Evolutionary conservation across 352 stramenopile species (phyloP).

Genomic region (Phytopythium chamaehyphon): DNA sequence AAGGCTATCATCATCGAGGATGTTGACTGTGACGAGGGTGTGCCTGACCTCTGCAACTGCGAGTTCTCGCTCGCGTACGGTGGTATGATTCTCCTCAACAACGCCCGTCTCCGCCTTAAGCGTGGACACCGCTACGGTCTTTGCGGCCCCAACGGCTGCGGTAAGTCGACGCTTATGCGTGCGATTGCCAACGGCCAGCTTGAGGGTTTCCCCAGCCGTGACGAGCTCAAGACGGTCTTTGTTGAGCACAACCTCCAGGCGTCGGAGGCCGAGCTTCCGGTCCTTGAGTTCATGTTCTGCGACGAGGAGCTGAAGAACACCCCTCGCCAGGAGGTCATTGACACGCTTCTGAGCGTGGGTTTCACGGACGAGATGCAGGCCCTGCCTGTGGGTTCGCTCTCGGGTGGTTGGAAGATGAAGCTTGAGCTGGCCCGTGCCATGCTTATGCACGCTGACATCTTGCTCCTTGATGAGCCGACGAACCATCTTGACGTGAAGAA

Average conservation of each 20-base stretch:
- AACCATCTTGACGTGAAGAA: conserved; percentile 94
- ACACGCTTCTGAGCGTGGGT: conserved; percentile 89
- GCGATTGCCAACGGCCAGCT: conserved; percentile 95
- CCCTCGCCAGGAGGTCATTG: conserved; percentile 83
- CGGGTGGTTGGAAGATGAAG: conserved; percentile 96
- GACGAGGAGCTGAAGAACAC: conserved; percentile 91
- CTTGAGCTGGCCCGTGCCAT: conserved; percentile 93
- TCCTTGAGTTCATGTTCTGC: conserved; percentile 81
- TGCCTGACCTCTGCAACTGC: conserved; percentile 98
- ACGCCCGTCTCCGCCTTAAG: conserved; percentile 89
- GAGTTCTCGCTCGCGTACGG: conserved; percentile 97
- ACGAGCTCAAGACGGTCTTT: conserved; percentile 95
- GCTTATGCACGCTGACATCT: conserved; percentile 94
- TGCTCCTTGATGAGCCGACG: conserved; percentile 96
- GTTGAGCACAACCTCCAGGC: conserved; percentile 97
- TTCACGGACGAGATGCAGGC: conserved; percentile 95
- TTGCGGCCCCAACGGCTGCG: conserved; percentile 90
- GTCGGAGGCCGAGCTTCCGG: conserved; percentile 77
- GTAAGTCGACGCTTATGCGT: conserved; percentile 97
- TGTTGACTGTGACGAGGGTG: conserved; percentile 95
- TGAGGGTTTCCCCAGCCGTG: conserved; percentile 93
- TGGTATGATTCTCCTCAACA: conserved; percentile 91
- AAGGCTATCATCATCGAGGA: conserved; percentile 93
- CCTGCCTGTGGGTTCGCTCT: conserved; percentile 89
- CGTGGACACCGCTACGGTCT: conserved; percentile 93